Percentiles rank a stretch among this genome's conserved stretches.
Evolutionary conservation across 192 early-diverging fungal species (phyloP).

Genomic region (Thoreauomyces humboldtii): DNA sequence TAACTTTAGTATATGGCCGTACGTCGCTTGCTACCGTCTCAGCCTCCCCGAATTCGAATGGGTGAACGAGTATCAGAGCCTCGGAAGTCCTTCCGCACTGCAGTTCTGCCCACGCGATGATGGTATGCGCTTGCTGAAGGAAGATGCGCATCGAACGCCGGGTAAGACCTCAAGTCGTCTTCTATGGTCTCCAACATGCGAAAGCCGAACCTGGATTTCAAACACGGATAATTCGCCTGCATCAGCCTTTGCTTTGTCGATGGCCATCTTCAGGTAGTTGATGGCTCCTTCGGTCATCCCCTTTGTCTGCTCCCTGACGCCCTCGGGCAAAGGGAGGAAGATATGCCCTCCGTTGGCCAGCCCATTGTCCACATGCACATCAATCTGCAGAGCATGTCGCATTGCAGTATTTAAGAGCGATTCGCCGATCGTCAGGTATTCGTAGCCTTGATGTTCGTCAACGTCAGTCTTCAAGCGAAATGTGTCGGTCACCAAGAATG

Average conservation of each 20-base stretch:
- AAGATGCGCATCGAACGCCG: neutral
- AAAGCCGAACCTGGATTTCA: neutral
- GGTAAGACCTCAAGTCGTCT: no score
- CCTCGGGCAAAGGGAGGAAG: neutral
- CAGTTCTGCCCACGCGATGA: slow-evolving; percentile 23
- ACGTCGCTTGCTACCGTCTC: slow-evolving; percentile 6
- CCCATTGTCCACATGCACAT: slow-evolving; percentile 12
- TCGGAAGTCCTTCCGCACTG: slow-evolving; percentile 15
- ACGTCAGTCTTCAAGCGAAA: no score
- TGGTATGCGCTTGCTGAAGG: slow-evolving; percentile 28
- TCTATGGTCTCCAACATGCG: no score
- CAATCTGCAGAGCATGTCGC: neutral
- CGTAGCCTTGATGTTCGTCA: slow-evolving; percentile 4
- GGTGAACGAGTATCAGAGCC: neutral
- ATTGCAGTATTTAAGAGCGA: slow-evolving; percentile 5
- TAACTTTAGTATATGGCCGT: slow-evolving; percentile 14
- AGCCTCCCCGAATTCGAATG: neutral
- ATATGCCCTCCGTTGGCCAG: neutral
- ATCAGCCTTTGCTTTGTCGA: neutral
- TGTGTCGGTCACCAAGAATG: no score
- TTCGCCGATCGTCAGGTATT: neutral
- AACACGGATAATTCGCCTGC: neutral
- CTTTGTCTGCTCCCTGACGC: neutral
- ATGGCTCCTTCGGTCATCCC: neutral
- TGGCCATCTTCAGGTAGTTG: neutral